Percentiles rank a stretch among this genome's conserved stretches.
Conservation (phyloP, 1,139 yeast genomes). For the Scheffersomyces cryptocercus region DNA sequence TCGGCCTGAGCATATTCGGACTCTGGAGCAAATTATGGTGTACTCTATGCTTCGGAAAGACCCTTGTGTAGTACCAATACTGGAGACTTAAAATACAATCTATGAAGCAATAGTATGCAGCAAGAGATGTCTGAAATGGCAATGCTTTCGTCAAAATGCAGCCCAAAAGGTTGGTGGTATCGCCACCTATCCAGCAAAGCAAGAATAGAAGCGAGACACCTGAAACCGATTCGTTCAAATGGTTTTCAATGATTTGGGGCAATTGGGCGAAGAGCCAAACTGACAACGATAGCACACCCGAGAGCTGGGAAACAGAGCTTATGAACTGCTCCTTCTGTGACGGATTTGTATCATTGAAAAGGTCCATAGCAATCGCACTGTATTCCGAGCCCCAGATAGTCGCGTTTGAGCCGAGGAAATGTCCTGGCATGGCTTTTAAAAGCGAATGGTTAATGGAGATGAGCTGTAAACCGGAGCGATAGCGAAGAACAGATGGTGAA, state of each 20-base stretch:
- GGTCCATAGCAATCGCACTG: constrained; percentile 3
- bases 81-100: constrained; percentile 23
- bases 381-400: neutral
- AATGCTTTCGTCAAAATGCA: constrained; percentile 24
- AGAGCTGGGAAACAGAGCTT: constrained; percentile 14
- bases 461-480: neutral
- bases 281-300: constrained; percentile 30
- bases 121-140: constrained; percentile 27
- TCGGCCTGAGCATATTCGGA: constrained; percentile 15
- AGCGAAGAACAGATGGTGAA: no score
- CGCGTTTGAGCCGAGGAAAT: no score
- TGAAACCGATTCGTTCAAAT: constrained; percentile 22
- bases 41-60: constrained; percentile 18
- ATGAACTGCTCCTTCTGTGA: constrained; percentile 4
- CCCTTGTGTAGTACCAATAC: constrained; percentile 27
- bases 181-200: constrained; percentile 26
- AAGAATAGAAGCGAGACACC: constrained; percentile 24
- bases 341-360: neutral
- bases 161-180: constrained; percentile 23
- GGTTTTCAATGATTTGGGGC: constrained; percentile 28
- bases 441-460: neutral
- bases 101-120: constrained; percentile 26
- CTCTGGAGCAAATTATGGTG: constrained; percentile 19
- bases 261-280: constrained; percentile 31
- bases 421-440: neutral